Evolutionary conservation across 2,329 filamentous ascomycete genomes (phyloP).

Genomic region (Pestalotiopsis sp.): DNA sequence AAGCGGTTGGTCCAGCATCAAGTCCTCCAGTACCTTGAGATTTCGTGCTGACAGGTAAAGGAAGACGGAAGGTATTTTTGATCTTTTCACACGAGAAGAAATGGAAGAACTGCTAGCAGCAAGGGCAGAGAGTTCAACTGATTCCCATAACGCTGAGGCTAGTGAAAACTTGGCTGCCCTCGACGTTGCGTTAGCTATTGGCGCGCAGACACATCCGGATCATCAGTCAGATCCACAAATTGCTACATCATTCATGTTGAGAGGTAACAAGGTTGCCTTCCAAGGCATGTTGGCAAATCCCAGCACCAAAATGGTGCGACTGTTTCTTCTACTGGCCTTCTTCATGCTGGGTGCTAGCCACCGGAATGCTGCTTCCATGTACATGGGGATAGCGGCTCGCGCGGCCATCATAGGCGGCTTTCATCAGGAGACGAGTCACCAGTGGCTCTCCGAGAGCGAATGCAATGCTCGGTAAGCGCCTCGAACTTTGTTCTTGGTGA

Average conservation of each 20-base stretch:
- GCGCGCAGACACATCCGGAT: not conserved
- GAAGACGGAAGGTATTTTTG: not conserved
- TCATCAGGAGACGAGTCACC: not conserved
- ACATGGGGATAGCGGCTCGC: not conserved
- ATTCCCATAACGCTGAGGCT: too few species aligned
- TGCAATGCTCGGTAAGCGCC: not conserved
- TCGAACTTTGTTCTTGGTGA: not conserved
- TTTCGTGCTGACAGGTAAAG: not conserved
- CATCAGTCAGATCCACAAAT: not conserved
- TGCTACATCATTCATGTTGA: not conserved
- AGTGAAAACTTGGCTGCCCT: not conserved
- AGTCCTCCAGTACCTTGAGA: too few species aligned
- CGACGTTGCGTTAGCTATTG: not conserved
- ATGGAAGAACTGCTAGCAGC: not conserved
- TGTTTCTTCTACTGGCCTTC: constrained; percentile 1
- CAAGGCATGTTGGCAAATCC: constrained; percentile 1
- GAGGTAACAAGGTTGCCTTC: not conserved
- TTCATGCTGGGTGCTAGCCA: constrained; percentile 4
- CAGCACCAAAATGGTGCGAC: not conserved
- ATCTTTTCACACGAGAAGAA: not conserved
- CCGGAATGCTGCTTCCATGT: constrained; percentile 3
- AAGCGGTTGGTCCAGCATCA: not conserved
- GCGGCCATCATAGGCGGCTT: not conserved
- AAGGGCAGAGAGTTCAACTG: not conserved
- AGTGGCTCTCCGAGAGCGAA: not conserved